Percentiles rank a stretch among this genome's conserved stretches.
Evolutionary conservation across 2,329 filamentous ascomycete genomes (phyloP).

Genomic region (Aspergillus amoenus): DNA sequence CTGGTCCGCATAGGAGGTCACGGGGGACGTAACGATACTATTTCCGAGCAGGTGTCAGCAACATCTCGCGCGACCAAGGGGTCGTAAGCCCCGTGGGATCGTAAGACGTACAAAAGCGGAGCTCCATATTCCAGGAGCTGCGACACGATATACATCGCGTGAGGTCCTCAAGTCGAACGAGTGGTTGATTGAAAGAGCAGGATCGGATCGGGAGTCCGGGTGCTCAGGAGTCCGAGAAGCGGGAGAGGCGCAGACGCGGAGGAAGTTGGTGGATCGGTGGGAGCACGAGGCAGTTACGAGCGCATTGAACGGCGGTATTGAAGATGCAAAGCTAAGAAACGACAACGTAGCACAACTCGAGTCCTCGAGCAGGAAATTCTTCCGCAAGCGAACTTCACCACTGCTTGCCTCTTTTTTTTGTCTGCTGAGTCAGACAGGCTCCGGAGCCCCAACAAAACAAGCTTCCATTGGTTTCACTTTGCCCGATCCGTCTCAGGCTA

Average conservation of each 20-base stretch:
- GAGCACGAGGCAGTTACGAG: neutral
- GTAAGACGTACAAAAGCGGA: slow-evolving; percentile 46
- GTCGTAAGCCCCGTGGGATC: neutral
- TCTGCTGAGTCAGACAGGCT: slow-evolving; percentile 16
- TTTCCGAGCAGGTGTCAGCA: slow-evolving; percentile 3
- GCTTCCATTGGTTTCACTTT: neutral
- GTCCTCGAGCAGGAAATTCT: neutral
- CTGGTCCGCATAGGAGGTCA: slow-evolving; percentile 67
- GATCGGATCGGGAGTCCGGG: neutral
- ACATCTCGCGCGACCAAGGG: neutral
- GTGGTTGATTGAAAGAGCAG: neutral
- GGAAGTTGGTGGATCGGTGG: neutral
- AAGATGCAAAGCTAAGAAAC: neutral
- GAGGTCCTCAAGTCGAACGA: neutral
- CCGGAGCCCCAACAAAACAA: slow-evolving; percentile 6
- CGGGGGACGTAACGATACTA: slow-evolving; percentile 61
- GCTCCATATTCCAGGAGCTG: slow-evolving; percentile 47
- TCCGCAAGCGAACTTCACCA: slow-evolving; percentile 2
- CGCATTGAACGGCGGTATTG: neutral
- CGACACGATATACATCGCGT: slow-evolving; percentile 39
- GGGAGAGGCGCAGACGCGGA: neutral
- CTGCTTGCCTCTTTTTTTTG: slow-evolving; percentile 5
- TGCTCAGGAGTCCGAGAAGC: neutral
- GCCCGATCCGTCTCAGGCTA: neutral
- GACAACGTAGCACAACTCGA: neutral